phyloP scores from a whole-genome alignment of 371 early-diverging fungal genomes.

The Cokeromyces recurvatus region DNA sequence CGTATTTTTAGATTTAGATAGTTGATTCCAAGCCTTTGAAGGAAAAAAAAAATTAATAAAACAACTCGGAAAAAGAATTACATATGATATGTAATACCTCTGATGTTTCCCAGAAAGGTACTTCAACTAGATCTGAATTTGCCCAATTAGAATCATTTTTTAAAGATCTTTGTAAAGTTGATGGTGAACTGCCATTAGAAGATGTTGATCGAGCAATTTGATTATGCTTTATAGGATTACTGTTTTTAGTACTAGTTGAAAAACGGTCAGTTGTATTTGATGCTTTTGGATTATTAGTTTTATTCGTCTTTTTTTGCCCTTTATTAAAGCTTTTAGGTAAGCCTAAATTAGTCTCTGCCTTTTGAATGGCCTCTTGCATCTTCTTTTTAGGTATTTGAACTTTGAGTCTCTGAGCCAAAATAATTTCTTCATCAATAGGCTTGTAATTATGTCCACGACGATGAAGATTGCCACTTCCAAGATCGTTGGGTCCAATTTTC shows the following conservation, averaged over 20 bases:
- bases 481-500: conserved; percentile 8
- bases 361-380: background rate
- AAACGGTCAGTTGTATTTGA: background rate
- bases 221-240: too few species aligned
- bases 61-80: too few species aligned
- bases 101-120: conserved; percentile 19
- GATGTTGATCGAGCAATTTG: too few species aligned
- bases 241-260: too few species aligned
- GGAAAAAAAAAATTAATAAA: too few species aligned
- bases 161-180: background rate
- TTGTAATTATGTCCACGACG: conserved; percentile 19
- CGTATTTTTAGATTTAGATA: too few species aligned
- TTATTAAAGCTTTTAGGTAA: background rate
- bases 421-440: conserved; percentile 19
- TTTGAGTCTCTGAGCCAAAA: conserved; percentile 15
- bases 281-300: conserved; percentile 1
- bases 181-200: too few species aligned
- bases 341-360: background rate
- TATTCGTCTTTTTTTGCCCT: background rate
- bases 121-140: conserved; percentile 8
- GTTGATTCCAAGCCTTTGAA: too few species aligned
- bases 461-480: conserved; percentile 25
- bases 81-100: too few species aligned
- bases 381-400: conserved; percentile 6
- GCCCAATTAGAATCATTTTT: conserved; percentile 1